Conservation (phyloP, 352 stramenopile genomes). For the Elongisporangium undulatum region DNA sequence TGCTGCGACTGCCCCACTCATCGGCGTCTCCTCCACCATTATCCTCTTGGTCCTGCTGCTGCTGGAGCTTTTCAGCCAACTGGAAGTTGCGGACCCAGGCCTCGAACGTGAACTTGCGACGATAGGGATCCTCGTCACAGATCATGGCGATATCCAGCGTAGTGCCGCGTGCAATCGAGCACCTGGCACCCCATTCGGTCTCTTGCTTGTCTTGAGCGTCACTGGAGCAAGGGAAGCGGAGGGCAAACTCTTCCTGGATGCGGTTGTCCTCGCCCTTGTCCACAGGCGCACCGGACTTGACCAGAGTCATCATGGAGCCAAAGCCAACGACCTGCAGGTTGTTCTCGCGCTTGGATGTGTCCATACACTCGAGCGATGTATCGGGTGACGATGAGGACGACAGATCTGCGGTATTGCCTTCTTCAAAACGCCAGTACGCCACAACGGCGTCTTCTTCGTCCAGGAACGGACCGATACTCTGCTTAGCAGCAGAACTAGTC, state of each 20-base stretch:
- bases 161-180: constrained; percentile 38
- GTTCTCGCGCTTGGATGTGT: constrained; percentile 84
- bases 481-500: constrained; percentile 18
- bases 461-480: constrained; percentile 77
- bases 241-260: constrained; percentile 60
- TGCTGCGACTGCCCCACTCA: neutral
- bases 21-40: constrained; percentile 3
- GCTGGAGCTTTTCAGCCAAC: constrained; percentile 23
- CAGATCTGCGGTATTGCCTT: constrained; percentile 43
- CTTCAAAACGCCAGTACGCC: constrained; percentile 85
- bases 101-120: constrained; percentile 73
- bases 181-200: constrained; percentile 43
- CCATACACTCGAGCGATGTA: constrained; percentile 42
- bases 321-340: constrained; percentile 51
- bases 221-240: constrained; percentile 39
- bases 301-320: constrained; percentile 26
- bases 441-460: constrained; percentile 83
- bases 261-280: constrained; percentile 70
- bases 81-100: constrained; percentile 65
- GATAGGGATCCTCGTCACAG: constrained; percentile 81
- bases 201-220: too few relatives aligned
- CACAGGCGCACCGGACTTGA: constrained; percentile 56
- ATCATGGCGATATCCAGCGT: constrained; percentile 64
- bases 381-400: constrained; percentile 2
- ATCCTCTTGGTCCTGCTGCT: constrained; percentile 21